Evolutionary conservation across 1,139 yeast species (phyloP).

Genomic region (Hansenula lynferdii): DNA sequence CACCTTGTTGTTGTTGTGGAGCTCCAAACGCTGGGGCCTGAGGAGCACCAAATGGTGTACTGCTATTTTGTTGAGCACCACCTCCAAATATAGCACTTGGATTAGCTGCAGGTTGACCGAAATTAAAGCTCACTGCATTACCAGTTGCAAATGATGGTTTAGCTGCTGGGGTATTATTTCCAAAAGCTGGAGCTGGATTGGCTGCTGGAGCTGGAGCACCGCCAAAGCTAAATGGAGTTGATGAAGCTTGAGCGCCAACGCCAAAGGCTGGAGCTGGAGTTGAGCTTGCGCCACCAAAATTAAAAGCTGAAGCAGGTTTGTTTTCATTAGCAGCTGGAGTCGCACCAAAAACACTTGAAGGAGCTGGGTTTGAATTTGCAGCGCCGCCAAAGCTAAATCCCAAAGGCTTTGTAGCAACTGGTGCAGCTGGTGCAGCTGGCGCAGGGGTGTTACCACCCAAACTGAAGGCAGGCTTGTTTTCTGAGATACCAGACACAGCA

Average conservation of each 20-base stretch:
- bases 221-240: slow-evolving; percentile 18
- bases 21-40: slow-evolving; percentile 1
- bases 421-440: not conserved
- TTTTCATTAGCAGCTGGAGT: slow-evolving; percentile 12
- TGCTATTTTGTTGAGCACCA: not conserved
- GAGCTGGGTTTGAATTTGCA: not conserved
- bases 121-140: slow-evolving; percentile 6
- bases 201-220: slow-evolving; percentile 2
- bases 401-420: not conserved
- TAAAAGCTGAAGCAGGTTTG: slow-evolving; percentile 15
- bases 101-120: slow-evolving; percentile 10
- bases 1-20: slow-evolving; percentile 4
- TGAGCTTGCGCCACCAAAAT: slow-evolving; percentile 15
- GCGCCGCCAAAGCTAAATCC: slow-evolving; percentile 3
- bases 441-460: slow-evolving; percentile 5
- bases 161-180: not conserved
- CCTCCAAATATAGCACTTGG: slow-evolving; percentile 11
- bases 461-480: not conserved
- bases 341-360: slow-evolving; percentile 7
- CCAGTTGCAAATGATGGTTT: slow-evolving; percentile 1
- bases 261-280: not conserved
- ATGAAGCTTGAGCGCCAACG: slow-evolving; percentile 4
- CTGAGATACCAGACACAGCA: no score
- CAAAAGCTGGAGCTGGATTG: slow-evolving; percentile 1
- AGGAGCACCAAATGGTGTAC: not conserved